A percentile compares a stretch with the other conserved stretches of the same genome.
Conservation (phyloP, 2,329 filamentous ascomycete species). For the Leptodontidium sp. region DNA sequence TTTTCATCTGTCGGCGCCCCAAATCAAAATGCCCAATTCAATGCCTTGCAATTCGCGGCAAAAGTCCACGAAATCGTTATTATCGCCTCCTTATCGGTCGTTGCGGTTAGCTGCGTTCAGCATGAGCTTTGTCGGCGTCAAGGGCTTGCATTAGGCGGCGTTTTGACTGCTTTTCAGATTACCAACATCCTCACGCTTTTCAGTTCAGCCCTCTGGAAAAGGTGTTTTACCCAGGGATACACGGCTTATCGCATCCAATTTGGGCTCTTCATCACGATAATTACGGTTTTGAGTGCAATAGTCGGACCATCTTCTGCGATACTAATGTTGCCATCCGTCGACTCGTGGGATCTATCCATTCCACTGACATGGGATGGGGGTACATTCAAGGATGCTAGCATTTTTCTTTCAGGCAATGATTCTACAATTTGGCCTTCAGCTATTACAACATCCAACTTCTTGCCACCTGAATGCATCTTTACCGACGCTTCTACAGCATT, state of each 20-base stretch:
- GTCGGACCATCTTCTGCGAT: constrained; percentile 13
- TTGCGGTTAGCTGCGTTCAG: neutral
- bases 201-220: neutral
- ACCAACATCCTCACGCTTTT: neutral
- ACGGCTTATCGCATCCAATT: neutral
- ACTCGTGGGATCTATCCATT: neutral
- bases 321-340: neutral
- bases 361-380: neutral
- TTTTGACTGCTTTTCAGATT: constrained; percentile 6
- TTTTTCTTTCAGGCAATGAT: too few species aligned
- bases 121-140: neutral
- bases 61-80: constrained; percentile 16
- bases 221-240: neutral
- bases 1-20: too few species aligned
- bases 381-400: too few species aligned
- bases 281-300: neutral
- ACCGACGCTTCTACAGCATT: too few species aligned
- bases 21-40: constrained; percentile 11
- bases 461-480: too few species aligned
- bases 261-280: neutral
- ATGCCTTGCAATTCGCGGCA: constrained; percentile 7
- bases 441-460: too few species aligned
- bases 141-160: neutral
- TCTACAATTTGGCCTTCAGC: too few species aligned
- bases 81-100: neutral